A percentile compares a stretch with the other conserved stretches of the same genome.
phyloP scores from a whole-genome alignment of 345 rosid genomes.

The Populus ilicifolia region DNA sequence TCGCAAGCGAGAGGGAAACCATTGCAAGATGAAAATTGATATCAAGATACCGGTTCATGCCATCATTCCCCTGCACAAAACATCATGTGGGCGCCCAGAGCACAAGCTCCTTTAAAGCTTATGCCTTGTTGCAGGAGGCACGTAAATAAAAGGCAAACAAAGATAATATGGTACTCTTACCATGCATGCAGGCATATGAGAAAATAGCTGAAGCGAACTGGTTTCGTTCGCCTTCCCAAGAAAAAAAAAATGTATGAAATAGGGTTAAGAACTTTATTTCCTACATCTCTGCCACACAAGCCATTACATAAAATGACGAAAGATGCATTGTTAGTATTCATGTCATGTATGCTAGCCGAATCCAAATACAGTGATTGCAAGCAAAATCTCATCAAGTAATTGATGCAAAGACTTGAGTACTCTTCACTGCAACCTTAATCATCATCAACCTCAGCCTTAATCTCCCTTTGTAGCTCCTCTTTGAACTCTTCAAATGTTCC shows the following conservation, averaged over 20 bases:
- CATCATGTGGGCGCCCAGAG: not conserved
- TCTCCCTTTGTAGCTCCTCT: not conserved
- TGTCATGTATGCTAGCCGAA: not conserved
- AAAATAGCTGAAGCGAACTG: not conserved
- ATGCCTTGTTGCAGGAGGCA: not conserved
- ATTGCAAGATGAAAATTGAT: not conserved
- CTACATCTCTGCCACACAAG: not conserved
- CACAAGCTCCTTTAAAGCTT: no score
- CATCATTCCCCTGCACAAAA: not conserved
- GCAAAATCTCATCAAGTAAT: not conserved
- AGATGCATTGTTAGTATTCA: not conserved
- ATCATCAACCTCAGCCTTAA: conserved; percentile 8
- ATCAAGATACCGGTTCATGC: not conserved
- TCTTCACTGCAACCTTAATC: not conserved
- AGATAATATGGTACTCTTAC: not conserved
- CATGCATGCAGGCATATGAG: not conserved
- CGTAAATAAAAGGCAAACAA: not conserved
- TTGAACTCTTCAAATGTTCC: conserved; percentile 4
- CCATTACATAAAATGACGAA: not conserved
- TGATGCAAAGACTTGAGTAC: not conserved
- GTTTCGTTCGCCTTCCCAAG: not conserved
- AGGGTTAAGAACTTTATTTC: not conserved
- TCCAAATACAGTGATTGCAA: not conserved
- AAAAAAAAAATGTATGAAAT: not conserved
- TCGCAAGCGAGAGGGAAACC: not conserved